Percentiles rank a stretch among this genome's conserved stretches.
Conservation (phyloP, 2,329 filamentous ascomycete genomes). For the Aspergillus sp. region DNA sequence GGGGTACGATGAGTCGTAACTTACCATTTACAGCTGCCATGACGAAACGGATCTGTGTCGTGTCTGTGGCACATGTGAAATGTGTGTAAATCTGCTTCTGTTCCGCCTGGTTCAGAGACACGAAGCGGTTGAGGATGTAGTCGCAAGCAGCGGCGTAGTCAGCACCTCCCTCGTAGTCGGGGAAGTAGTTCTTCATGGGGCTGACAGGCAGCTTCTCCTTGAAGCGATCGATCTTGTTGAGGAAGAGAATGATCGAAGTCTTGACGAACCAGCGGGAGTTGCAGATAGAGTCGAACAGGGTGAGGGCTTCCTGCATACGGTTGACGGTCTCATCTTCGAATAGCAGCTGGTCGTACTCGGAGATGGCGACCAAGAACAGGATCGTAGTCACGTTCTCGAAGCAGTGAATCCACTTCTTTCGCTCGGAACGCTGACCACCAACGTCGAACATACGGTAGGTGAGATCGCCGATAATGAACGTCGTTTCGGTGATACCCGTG, state of each 20-base stretch:
- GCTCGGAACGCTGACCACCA: conserved; percentile 89
- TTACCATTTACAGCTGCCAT: conserved; percentile 99
- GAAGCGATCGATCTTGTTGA: conserved; percentile 75
- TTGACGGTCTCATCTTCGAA: conserved; percentile 95
- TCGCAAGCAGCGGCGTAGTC: conserved; percentile 96
- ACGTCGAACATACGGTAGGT: conserved; percentile 98
- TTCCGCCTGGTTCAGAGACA: conserved; percentile 97
- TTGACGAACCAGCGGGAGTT: conserved; percentile 73
- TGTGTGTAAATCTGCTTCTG: conserved; percentile 99
- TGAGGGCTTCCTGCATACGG: conserved; percentile 72
- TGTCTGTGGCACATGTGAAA: conserved; percentile 98
- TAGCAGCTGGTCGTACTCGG: conserved; percentile 92
- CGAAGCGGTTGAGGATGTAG: conserved; percentile 98
- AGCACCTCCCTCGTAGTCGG: conserved; percentile 82
- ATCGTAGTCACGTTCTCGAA: conserved; percentile 98
- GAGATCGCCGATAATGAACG: conserved; percentile 90
- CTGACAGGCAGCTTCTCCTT: conserved; percentile 72
- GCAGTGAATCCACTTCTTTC: conserved; percentile 99
- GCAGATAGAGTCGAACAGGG: conserved; percentile 70
- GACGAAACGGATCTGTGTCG: conserved; percentile 98
- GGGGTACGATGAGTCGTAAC: conserved; percentile 29
- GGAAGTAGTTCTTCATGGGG: conserved; percentile 76
- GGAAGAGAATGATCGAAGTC: conserved; percentile 70
- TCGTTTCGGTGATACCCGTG: conserved; percentile 94
- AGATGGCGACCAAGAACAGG: conserved; percentile 94